Conservation (phyloP, 495 filamentous ascomycete genomes). For the Aspergillus egyptiacus region DNA sequence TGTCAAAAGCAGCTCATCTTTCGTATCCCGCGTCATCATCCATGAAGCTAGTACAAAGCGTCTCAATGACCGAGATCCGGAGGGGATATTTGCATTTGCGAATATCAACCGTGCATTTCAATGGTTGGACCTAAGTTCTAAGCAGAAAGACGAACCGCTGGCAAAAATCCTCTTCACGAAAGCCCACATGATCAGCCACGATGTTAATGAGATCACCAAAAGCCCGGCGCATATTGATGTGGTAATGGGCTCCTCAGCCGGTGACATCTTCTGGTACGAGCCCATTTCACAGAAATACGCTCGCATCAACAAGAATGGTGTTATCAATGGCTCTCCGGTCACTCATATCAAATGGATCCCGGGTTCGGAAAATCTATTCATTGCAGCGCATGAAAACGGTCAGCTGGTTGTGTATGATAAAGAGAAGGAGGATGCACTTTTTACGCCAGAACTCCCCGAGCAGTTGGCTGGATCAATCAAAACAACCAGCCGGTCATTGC, state of each 20-base stretch:
- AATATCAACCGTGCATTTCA: constrained; percentile 94
- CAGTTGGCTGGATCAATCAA: constrained; percentile 39
- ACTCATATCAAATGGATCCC: constrained; percentile 90
- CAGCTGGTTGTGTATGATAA: constrained; percentile 96
- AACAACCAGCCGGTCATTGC: constrained; percentile 42
- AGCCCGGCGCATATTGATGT: constrained; percentile 75
- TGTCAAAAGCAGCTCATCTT: constrained; percentile 94
- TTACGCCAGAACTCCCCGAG: constrained; percentile 50
- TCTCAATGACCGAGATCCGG: constrained; percentile 65
- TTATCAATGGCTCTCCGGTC: constrained; percentile 78
- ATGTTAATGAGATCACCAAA: constrained; percentile 81
- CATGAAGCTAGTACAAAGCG: constrained; percentile 76
- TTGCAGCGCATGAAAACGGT: constrained; percentile 90
- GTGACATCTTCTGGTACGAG: constrained; percentile 98
- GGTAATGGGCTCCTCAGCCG: constrained; percentile 90
- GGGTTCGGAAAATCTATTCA: constrained; percentile 86
- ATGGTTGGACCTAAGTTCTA: constrained; percentile 63
- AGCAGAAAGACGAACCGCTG: constrained; percentile 68
- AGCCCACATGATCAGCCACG: constrained; percentile 90
- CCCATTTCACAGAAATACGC: constrained; percentile 94
- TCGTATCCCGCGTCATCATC: constrained; percentile 89
- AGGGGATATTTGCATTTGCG: constrained; percentile 84
- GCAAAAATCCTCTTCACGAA: constrained; percentile 96
- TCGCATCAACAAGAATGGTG: constrained; percentile 92
- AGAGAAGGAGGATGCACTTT: constrained; percentile 90